These are phyloP conservation scores for Pleurotus tuoliensis DNA, from an alignment of 768 basidiomycete genomes.

Conservation along the genomic window DNA sequence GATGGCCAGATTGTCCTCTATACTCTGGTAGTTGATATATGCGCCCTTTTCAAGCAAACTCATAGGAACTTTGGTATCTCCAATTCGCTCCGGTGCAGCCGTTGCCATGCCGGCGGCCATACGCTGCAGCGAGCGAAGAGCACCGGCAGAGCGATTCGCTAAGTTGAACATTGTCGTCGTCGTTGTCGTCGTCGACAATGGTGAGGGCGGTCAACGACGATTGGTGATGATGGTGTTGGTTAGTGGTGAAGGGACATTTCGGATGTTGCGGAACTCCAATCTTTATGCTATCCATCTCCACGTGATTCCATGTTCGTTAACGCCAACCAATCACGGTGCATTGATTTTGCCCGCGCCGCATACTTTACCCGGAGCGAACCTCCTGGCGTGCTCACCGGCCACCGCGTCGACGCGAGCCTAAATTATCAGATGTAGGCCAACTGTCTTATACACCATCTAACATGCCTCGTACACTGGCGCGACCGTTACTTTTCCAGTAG, in stretches of 20 bases:
- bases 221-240: conserved; percentile 17
- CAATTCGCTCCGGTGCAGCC: conserved; percentile 65
- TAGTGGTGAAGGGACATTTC: conserved; percentile 5
- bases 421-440: too few species aligned
- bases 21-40: conserved; percentile 94
- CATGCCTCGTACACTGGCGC: too few species aligned
- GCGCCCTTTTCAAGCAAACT: conserved; percentile 77
- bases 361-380: too few species aligned
- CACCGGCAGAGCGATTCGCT: conserved; percentile 49
- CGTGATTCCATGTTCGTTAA: neutral
- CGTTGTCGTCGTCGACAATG: conserved; percentile 17
- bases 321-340: conserved; percentile 3
- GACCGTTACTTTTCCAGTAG: too few species aligned
- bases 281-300: neutral
- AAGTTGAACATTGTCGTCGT: conserved; percentile 48
- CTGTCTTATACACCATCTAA: too few species aligned
- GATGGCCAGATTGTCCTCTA: conserved; percentile 93
- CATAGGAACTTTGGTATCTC: conserved; percentile 89
- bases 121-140: conserved; percentile 48
- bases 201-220: conserved; percentile 24
- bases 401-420: too few species aligned
- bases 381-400: too few species aligned
- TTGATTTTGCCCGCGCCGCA: neutral
- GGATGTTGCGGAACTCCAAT: conserved; percentile 1
- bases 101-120: conserved; percentile 76